A percentile compares a stretch with the other conserved stretches of the same genome.
Conservation (phyloP, 305 asterid genomes). For the Solanum hybrid region DNA sequence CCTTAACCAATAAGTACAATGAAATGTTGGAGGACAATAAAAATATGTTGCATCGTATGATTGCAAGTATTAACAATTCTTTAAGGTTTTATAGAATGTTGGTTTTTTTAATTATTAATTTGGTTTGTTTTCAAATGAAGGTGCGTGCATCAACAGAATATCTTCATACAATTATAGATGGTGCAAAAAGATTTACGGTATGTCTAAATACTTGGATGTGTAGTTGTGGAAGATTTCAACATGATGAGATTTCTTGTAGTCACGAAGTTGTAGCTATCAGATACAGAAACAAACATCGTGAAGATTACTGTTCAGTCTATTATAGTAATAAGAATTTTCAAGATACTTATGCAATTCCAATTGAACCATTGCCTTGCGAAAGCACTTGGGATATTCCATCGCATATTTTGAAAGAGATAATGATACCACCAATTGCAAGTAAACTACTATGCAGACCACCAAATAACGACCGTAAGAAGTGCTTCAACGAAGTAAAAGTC, state of each 20-base stretch:
- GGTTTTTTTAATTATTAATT: background rate
- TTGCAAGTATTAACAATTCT: background rate
- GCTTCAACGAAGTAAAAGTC: background rate
- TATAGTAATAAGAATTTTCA: too few species aligned
- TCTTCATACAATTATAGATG: background rate
- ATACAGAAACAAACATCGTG: too few species aligned
- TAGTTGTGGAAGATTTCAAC: background rate
- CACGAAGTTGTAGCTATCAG: background rate
- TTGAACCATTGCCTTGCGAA: background rate
- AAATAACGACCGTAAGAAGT: background rate
- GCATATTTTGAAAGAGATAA: too few species aligned
- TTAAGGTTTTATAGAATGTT: background rate
- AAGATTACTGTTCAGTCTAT: too few species aligned
- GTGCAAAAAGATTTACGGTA: background rate
- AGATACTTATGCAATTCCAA: background rate
- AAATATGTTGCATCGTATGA: background rate
- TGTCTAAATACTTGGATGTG: background rate
- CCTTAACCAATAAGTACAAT: background rate
- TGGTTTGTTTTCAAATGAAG: background rate
- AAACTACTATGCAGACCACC: background rate
- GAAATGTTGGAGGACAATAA: background rate
- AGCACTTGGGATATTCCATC: background rate
- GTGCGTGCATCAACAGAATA: background rate
- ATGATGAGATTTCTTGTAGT: background rate
- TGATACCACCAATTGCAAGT: background rate